Percentiles rank a stretch among this genome's conserved stretches.
Evolutionary conservation across 768 basidiomycete genomes (phyloP).

Genomic region (Trametes villosa): DNA sequence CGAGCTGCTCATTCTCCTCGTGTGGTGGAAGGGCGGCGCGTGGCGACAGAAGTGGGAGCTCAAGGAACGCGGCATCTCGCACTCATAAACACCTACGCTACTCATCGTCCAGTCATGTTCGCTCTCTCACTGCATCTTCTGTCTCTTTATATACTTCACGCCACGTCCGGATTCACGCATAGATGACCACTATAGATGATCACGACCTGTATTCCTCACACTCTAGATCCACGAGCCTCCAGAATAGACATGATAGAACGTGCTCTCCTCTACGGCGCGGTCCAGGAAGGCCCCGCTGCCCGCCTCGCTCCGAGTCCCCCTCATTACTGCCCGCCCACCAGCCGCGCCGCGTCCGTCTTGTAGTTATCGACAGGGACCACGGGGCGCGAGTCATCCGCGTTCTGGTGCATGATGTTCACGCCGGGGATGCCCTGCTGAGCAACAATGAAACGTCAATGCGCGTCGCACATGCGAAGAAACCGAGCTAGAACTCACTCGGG

Average conservation of each 20-base stretch:
- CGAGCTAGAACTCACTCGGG: neutral
- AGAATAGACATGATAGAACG: neutral
- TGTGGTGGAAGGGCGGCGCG: conserved; percentile 56
- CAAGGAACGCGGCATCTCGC: conserved; percentile 38
- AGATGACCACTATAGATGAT: neutral
- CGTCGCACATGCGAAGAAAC: neutral
- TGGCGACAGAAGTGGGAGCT: conserved; percentile 62
- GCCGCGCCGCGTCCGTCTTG: neutral
- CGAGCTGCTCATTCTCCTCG: conserved; percentile 61
- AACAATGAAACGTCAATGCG: neutral
- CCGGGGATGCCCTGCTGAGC: neutral
- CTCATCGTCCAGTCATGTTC: neutral
- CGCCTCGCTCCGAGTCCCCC: neutral
- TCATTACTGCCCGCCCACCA: neutral
- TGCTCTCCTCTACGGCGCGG: too few relatives aligned
- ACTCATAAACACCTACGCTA: neutral
- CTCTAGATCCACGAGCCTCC: too few relatives aligned
- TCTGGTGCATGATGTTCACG: conserved; percentile 14
- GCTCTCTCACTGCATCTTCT: too few relatives aligned
- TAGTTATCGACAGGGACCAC: conserved; percentile 3
- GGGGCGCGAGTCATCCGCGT: conserved; percentile 5
- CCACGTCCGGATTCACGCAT: neutral
- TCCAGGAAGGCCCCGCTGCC: too few relatives aligned
- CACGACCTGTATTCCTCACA: neutral
- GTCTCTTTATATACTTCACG: neutral